Evolutionary conservation across 1,139 yeast genomes (phyloP).

Genomic region (Yamadazyma diospyri): DNA sequence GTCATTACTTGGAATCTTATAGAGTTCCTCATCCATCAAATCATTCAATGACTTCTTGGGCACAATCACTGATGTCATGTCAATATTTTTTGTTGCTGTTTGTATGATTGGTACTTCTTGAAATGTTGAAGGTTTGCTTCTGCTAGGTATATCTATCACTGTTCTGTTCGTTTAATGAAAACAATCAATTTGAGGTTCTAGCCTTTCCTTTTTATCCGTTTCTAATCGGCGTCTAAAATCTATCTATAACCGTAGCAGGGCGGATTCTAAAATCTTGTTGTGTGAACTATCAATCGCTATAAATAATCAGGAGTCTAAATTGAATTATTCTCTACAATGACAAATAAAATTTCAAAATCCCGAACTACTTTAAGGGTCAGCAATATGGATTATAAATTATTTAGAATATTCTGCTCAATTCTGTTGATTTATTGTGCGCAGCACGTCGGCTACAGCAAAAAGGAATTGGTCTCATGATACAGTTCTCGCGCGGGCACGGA

Average conservation of each 20-base stretch:
- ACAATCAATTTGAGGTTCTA: too few species aligned
- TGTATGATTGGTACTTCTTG: neutral
- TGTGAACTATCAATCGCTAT: too few species aligned
- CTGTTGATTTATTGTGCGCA: slow-evolving; percentile 3
- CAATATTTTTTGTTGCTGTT: neutral
- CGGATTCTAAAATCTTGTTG: too few species aligned
- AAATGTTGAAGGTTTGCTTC: too few species aligned
- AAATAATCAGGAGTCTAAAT: too few species aligned
- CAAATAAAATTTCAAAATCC: neutral
- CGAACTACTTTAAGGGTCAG: slow-evolving; percentile 4
- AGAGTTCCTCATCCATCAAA: slow-evolving; percentile 63
- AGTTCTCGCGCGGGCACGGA: too few species aligned
- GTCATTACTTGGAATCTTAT: slow-evolving; percentile 38
- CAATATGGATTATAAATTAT: slow-evolving; percentile 3
- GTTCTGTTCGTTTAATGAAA: too few species aligned
- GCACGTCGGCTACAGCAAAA: neutral
- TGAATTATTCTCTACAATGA: too few species aligned
- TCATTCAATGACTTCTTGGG: slow-evolving; percentile 58
- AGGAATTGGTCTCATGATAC: neutral
- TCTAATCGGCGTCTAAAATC: too few species aligned
- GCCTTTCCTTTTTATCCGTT: too few species aligned
- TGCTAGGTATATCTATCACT: too few species aligned
- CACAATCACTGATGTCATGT: slow-evolving; percentile 47
- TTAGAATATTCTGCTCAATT: slow-evolving; percentile 4
- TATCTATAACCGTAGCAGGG: too few species aligned